Evolutionary conservation across 2,329 filamentous ascomycete genomes (phyloP).

Genomic region (Tolypocladium cylindrosporum): DNA sequence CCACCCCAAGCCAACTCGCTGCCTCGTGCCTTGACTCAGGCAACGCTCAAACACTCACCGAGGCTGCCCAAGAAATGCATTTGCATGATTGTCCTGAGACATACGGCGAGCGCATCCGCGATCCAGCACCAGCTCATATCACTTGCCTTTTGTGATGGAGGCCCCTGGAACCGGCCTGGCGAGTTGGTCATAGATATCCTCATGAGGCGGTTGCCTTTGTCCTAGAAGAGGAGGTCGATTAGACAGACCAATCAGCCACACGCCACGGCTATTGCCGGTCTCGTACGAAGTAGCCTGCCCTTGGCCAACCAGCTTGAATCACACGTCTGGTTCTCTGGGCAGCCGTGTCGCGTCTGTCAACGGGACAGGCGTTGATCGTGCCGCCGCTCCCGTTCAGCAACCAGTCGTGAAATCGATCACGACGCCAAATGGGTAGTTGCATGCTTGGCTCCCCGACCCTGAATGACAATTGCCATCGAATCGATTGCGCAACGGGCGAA

Average conservation of each 20-base stretch:
- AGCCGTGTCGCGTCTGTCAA: background rate
- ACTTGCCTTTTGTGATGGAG: background rate
- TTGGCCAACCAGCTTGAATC: background rate
- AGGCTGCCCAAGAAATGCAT: background rate
- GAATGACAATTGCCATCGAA: background rate
- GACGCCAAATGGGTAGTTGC: background rate
- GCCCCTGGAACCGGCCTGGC: background rate
- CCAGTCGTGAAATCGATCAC: background rate
- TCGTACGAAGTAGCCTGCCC: background rate
- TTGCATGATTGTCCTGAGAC: background rate
- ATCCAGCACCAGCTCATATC: background rate
- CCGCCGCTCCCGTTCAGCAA: background rate
- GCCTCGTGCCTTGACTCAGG: background rate
- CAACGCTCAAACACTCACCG: background rate
- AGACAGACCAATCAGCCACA: conserved; percentile 5
- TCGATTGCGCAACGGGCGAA: background rate
- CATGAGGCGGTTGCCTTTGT: conserved; percentile 1
- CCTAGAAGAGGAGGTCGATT: conserved; percentile 7
- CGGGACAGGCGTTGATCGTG: background rate
- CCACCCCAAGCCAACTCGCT: background rate
- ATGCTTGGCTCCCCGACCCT: background rate
- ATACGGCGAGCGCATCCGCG: background rate
- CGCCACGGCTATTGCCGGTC: conserved; percentile 7
- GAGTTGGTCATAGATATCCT: background rate
- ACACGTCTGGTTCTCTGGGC: background rate